Evolutionary conservation across 768 basidiomycete species (phyloP).

Genomic region (Nidularia pulvinata): DNA sequence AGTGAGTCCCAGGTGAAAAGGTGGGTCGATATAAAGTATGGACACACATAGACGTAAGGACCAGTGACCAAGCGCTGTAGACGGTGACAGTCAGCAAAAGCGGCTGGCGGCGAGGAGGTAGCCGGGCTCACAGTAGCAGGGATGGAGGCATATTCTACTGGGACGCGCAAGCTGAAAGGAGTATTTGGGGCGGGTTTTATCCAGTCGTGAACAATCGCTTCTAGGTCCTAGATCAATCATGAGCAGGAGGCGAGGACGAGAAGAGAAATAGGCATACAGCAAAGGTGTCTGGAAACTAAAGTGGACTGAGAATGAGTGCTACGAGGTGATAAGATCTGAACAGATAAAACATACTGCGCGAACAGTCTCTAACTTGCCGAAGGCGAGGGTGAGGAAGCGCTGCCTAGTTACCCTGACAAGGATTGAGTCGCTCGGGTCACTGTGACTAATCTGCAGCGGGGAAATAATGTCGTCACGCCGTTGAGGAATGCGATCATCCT

Average conservation of each 20-base stretch:
- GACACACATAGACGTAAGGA: conserved; percentile 79
- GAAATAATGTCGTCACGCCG: too few relatives aligned
- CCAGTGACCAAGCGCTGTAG: conserved; percentile 77
- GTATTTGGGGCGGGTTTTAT: conserved; percentile 84
- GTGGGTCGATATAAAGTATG: not conserved
- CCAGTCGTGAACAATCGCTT: conserved; percentile 82
- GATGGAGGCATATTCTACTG: conserved; percentile 85
- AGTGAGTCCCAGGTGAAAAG: conserved; percentile 7
- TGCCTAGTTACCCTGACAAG: conserved; percentile 74
- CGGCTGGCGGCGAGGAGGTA: too few relatives aligned
- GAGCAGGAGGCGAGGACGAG: conserved; percentile 1
- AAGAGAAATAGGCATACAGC: conserved; percentile 42
- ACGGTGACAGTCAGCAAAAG: conserved; percentile 18
- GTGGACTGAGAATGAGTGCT: conserved; percentile 6
- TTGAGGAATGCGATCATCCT: conserved; percentile 52
- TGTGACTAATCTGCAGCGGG: too few relatives aligned
- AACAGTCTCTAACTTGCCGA: conserved; percentile 86
- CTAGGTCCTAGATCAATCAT: conserved; percentile 61
- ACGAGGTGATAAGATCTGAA: too few relatives aligned
- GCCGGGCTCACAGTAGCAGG: conserved; percentile 72
- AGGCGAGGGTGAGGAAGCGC: conserved; percentile 78
- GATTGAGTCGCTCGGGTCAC: too few relatives aligned
- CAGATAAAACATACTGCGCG: conserved; percentile 48
- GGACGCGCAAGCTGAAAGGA: conserved; percentile 73
- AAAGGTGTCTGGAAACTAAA: conserved; percentile 69